Base-by-base conservation (phyloP, 2,329 filamentous ascomycete species). In the Microthyrium microscopicum region DNA sequence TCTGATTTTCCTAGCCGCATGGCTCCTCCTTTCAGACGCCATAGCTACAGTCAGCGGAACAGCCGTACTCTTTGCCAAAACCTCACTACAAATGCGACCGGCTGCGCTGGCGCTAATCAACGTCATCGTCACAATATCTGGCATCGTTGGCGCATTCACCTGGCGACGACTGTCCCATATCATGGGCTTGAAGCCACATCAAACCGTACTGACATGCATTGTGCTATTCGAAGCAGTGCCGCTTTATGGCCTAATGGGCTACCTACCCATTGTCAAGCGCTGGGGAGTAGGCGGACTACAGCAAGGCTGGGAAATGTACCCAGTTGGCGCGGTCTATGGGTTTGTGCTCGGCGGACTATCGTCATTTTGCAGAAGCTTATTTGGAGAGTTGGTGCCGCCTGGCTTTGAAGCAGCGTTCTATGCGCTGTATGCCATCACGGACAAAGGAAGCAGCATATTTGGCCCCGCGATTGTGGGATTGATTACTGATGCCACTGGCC, bases 321-420 rank as follows among this genome's bases (percentile, higher is more conserved):
- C 82, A 0, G 58, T 98, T 1, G 85, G 83, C 0, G 79, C 80
- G 3, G 72, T 95, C 9, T 95, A 94, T 53, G 89, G 89, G 0
- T 72, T 98, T 31, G 85, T 95, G 2, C 71, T 95, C 20, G 89
- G 89, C n/a, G 89, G 89, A 0, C 60, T 98, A 26, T 83, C 80
- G 37, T 79, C 78, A 17, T 94, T 95, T 55, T 95, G 89, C 50
- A 77, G 89, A 26, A 85, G 81, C 39, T 65, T 98, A 4, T 98
- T 82, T 50, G 85, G 84, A 25, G 85, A 95, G 53, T 66, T 98
- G 36, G 92, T 98, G 35, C 89, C 89, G 2, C 82, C 83, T 0
- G 89, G 89, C 4, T 91, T 79, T 20, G 89, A 98, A 56, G 85
- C 89, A 0, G 85, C 87, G 0, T 98, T 98, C 50, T 98, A 92